Evolutionary conservation across 495 filamentous ascomycete genomes (phyloP), one percentile per base, ranked within the genome.

Genomic region (Talaromyces nanjingensis): DNA sequence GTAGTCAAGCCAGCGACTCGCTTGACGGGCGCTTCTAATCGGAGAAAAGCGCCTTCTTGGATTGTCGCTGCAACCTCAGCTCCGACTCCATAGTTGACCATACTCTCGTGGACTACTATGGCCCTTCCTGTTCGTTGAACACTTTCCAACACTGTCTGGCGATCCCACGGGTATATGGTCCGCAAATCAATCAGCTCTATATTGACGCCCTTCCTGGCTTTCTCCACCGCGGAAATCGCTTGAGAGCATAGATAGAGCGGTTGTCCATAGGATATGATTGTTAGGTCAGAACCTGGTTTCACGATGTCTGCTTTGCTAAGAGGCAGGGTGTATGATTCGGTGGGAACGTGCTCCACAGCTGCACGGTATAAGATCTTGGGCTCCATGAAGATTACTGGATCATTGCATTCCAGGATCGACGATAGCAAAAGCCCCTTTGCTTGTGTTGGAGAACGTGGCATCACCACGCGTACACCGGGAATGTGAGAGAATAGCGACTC

Each of bases 311-410:
- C 94, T 71, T 91, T 92, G 56, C 87, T 91, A 3, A 98, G 81
- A 1, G 93, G 92, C 25, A 98, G 81, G 1, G 85, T 87, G 70
- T 97, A 98, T 18, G 88, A 80, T 42, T 82, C 87, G 6, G 86
- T 86, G 16, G 94, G 96, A 2, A 98, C 94, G 73, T 98, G 91
- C 72, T 98, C 94, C 29, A 96, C 91, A 0, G 94, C 92, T 0
- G 96, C 96, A 24, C 94, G 88, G 70, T 98, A 98, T 16, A 98
- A 77, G 8, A 93, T 87, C 78, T 98, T 98, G 0, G 94, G 96
- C 74, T 98, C 94, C 89, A 98, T 89, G 76, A 98, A 97, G 27
- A 98, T 78, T 61, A 93, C 91, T 0, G 94, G 94, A 72, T 98
- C 93, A 61, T 91, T 91, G 72, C 85, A 87, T 42, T 86, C 81